Percentiles rank a stretch among this genome's conserved stretches.
Evolutionary conservation across 2,329 filamentous ascomycete species (phyloP).

Genomic region (Dryadomyces quercus-mongolicae): DNA sequence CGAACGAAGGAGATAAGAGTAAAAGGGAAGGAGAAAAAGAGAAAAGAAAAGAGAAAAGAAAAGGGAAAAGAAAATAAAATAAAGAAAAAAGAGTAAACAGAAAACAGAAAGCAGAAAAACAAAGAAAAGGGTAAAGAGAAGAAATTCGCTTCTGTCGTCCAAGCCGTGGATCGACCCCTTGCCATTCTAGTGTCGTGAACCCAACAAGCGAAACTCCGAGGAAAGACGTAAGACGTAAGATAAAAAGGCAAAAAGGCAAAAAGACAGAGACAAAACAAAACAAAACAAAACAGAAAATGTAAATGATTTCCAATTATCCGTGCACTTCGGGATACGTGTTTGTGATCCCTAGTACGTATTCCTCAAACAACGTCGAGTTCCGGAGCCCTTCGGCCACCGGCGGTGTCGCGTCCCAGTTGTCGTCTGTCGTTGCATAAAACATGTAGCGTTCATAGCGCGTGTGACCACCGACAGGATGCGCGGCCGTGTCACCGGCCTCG

Average conservation of each 20-base stretch:
- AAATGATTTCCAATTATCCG: not conserved
- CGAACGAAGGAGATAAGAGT: not conserved
- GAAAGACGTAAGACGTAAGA: not conserved
- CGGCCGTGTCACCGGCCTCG: not conserved
- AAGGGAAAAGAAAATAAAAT: too few relatives aligned
- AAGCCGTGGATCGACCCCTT: constrained; percentile 1
- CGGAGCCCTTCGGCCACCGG: constrained; percentile 15
- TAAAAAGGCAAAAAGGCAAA: not conserved
- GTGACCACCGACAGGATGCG: not conserved
- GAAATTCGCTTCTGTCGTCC: not conserved
- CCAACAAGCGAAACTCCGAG: not conserved
- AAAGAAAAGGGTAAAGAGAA: not conserved
- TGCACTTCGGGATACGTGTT: constrained; percentile 21
- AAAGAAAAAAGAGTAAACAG: not conserved
- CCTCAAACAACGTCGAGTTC: constrained; percentile 16
- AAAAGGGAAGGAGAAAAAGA: too few relatives aligned
- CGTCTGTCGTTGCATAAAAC: constrained; percentile 28
- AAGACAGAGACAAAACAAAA: not conserved
- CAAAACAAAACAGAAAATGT: not conserved
- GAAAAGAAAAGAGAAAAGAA: too few relatives aligned
- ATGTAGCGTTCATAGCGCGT: constrained; percentile 24
- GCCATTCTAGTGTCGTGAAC: constrained; percentile 2
- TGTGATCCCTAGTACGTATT: constrained; percentile 10
- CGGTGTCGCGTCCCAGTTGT: constrained; percentile 22
- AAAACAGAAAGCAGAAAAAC: not conserved